Evolutionary conservation across 2,329 filamentous ascomycete genomes (phyloP), one percentile per base, ranked within the genome.

Genomic region (Trichothecium roseum): DNA sequence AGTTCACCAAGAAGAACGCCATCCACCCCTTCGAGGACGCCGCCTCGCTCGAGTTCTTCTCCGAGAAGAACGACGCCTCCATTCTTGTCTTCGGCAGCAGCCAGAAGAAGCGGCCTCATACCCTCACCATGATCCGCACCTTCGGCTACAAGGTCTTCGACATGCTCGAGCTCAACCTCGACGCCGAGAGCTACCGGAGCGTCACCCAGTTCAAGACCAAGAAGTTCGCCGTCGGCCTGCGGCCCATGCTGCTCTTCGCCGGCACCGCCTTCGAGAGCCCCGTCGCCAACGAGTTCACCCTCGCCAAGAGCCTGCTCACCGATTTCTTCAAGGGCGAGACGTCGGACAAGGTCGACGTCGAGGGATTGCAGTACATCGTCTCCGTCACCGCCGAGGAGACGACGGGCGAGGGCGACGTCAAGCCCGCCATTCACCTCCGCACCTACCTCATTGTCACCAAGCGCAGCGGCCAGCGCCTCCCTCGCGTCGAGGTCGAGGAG

Each of bases 1-100:
- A 88, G 47, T 94, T 98, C 66, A 84, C 78, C 62, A 98, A 96
- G 74, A 96, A 96, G 69, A 98, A 98, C 62, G 72, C 78, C 47
- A 82, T 94, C 50, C 87, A 91, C 60, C 91, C 91, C 3, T 98
- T 98, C 60, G 89, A 95, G 59, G 87, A 93, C 56, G 66, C 83
- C 44, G 69, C 81, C 18, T 89, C 83, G 36, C 74, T 96, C 46
- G 86, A 95, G 62, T 98, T 98, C 68, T 88, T 98, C 68, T 81
- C 82, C 43, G 80, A 88, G 55, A 98, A 96, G 68, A 98, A 98
- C 63, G 91, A 98, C 59, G 80, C 84, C 51, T 83, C 79, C 31
- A 67, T 95, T 32, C 72, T 95, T 45, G 72, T 91, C 45, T 94
- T 94, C 50, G 88, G 81, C 35, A 80, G 75, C 56, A 82, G 81